Base-by-base conservation (phyloP, 2,329 filamentous ascomycete species). In the Stagonosporopsis vannaccii region DNA sequence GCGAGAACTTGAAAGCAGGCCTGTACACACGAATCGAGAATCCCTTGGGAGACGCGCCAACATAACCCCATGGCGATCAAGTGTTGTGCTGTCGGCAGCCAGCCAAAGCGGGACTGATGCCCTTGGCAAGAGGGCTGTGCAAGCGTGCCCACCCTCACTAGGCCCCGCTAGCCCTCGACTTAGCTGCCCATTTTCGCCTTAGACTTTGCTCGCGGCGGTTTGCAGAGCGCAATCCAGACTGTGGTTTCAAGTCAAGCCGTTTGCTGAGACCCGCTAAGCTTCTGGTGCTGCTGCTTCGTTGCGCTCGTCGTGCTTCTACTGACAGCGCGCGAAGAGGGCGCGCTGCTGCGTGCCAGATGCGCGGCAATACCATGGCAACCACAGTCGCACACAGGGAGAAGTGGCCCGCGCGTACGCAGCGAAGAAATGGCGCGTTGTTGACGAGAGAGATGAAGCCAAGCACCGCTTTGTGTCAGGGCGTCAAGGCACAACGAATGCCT, bases 381-480 rank as follows among this genome's bases (percentile, higher is more conserved):
- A 23, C 33, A 15, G 47, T 51, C 32, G 36, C 32, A 51, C 53
- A 56, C 30, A 46, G 45, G 23, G 48, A 53, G 51, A 35, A 6
- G 35, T 37, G 48, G 50, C 39, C 50, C 51, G 23, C 46, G 47
- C 56, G 46, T 20, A 25, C 33, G 58, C 43, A 47, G 59, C 51
- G 25, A 45, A 42, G 40, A 17, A 46, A 42, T 39, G 56, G 53
- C 59, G 57, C 47, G 23, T 26, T 30, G 48, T 43, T n/a, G 11
- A 41, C 55, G 28, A 62, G 53, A 59, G 28, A 62, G 53, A 59
- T 61, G 58, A 56, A 51, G 53, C 64, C 64, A 65, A 65, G 64
- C 51, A 45, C 28, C 28, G 33, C 60, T 49, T 39, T 50, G 41
- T 50, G 60, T 59, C 63, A 59, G 56, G 56, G 63, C 63, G 62